These are phyloP conservation scores for Trypanosoma platydactyli DNA, from an alignment of 208 protist species.

Conservation along the genomic window DNA sequence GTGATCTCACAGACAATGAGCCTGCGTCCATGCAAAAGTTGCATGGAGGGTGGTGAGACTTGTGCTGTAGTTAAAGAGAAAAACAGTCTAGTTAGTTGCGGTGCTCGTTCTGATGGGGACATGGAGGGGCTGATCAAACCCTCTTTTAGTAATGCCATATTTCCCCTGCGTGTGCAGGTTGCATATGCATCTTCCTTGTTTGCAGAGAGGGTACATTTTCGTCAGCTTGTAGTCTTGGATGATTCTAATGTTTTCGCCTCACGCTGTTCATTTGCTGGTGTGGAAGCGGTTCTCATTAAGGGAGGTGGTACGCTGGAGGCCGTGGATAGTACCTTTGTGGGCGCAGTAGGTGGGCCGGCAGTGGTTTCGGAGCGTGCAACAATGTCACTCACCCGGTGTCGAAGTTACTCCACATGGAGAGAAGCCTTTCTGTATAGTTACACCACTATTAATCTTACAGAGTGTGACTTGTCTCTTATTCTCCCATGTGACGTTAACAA, in stretches of 20 bases:
- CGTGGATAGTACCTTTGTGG: slow-evolving; percentile 15
- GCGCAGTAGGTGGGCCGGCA: slow-evolving; percentile 21
- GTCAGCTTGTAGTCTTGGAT: slow-evolving; percentile 14
- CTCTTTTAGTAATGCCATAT: slow-evolving; percentile 1
- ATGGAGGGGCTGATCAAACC: too few species aligned
- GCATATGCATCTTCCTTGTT: neutral
- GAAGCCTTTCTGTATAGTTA: slow-evolving; percentile 7
- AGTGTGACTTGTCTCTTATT: neutral
- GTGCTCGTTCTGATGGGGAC: neutral
- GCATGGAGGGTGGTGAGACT: neutral
- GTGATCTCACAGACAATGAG: neutral
- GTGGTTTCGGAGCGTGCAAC: slow-evolving; percentile 8
- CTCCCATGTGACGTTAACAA: neutral
- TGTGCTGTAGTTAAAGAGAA: neutral
- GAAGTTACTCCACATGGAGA: slow-evolving; percentile 10
- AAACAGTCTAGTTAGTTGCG: neutral
- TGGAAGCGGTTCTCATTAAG: slow-evolving; percentile 11
- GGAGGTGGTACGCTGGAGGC: slow-evolving; percentile 8
- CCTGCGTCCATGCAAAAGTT: neutral
- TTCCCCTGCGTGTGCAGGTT: slow-evolving; percentile 23
- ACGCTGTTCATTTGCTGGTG: slow-evolving; percentile 28
- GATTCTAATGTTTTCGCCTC: slow-evolving; percentile 6
- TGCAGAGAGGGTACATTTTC: slow-evolving; percentile 16
- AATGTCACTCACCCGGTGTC: slow-evolving; percentile 10
- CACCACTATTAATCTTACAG: slow-evolving; percentile 16